Conservation (phyloP, 495 filamentous ascomycete species). For the Neurospora africana region DNA sequence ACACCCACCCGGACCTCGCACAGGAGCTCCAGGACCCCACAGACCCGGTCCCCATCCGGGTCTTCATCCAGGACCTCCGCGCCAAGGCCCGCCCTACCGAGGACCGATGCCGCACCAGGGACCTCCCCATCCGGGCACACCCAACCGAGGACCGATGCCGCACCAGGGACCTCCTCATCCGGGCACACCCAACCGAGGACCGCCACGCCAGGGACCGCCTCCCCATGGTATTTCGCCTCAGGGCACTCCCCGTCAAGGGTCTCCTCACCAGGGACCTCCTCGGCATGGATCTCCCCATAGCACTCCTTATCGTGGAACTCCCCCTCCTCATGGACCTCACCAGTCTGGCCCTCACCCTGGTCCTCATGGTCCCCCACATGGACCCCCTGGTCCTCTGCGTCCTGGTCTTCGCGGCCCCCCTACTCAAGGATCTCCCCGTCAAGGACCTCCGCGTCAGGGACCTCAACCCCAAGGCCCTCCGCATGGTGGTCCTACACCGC, state of each 20-base stretch:
- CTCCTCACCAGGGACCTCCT: not conserved
- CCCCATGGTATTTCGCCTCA: not conserved
- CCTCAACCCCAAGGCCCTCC: not conserved
- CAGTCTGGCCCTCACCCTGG: constrained; percentile 6
- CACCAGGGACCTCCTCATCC: not conserved
- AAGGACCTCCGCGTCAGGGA: constrained; percentile 5
- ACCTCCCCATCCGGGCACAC: too few relatives aligned
- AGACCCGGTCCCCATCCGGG: not conserved
- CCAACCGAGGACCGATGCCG: too few relatives aligned
- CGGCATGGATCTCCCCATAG: constrained; percentile 4
- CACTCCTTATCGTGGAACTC: not conserved
- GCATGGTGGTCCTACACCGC: not conserved
- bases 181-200: not conserved
- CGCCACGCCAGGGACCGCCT: not conserved
- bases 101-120: too few relatives aligned
- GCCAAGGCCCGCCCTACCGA: not conserved
- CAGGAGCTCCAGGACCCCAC: not conserved
- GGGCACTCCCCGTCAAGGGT: not conserved
- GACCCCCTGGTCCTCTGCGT: not conserved
- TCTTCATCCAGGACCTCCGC: constrained; percentile 1
- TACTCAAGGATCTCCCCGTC: constrained; percentile 5
- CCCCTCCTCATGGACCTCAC: not conserved
- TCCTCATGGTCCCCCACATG: constrained; percentile 4
- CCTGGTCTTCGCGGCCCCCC: not conserved
- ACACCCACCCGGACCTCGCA: not conserved